Conservation (phyloP, 2,329 filamentous ascomycete genomes). For the Alternaria gaisen region DNA sequence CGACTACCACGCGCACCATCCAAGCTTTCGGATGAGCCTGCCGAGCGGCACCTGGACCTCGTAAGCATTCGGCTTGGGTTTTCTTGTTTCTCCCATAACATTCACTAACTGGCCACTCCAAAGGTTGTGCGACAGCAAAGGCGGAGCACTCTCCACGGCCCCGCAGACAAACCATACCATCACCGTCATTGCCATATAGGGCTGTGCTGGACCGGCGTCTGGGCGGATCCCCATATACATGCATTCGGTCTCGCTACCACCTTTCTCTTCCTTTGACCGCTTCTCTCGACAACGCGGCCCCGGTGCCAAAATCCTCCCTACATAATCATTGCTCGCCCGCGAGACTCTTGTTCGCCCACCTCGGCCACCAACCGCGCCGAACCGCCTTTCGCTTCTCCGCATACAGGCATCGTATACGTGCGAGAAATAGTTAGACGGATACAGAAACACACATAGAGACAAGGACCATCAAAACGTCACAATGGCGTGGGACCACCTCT, state of each 20-base stretch:
- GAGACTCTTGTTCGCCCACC: background rate
- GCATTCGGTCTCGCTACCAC: constrained; percentile 45
- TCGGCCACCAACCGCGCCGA: constrained; percentile 1
- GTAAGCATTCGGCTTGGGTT: constrained; percentile 9
- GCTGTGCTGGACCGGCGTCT: constrained; percentile 57
- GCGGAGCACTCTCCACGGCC: constrained; percentile 16
- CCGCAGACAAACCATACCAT: constrained; percentile 3
- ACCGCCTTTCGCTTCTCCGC: background rate
- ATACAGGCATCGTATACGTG: constrained; percentile 17
- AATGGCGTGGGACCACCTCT: constrained; percentile 83
- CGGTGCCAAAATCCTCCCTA: constrained; percentile 35
- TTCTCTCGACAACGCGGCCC: constrained; percentile 31
- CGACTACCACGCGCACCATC: constrained; percentile 7
- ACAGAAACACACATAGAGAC: constrained; percentile 9
- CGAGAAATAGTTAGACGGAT: background rate
- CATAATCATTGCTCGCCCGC: constrained; percentile 26
- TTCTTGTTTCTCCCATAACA: constrained; percentile 6
- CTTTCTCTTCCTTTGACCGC: constrained; percentile 28
- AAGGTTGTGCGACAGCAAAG: background rate
- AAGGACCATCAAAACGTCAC: constrained; percentile 16
- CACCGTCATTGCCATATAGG: constrained; percentile 31
- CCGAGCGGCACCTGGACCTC: constrained; percentile 11
- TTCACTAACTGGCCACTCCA: constrained; percentile 3
- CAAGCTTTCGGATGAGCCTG: constrained; percentile 16
- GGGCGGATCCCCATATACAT: constrained; percentile 59